Percentiles rank a stretch among this genome's conserved stretches.
phyloP scores from a whole-genome alignment of 2,329 filamentous ascomycete genomes.

The Trichoderma brevicompactum region DNA sequence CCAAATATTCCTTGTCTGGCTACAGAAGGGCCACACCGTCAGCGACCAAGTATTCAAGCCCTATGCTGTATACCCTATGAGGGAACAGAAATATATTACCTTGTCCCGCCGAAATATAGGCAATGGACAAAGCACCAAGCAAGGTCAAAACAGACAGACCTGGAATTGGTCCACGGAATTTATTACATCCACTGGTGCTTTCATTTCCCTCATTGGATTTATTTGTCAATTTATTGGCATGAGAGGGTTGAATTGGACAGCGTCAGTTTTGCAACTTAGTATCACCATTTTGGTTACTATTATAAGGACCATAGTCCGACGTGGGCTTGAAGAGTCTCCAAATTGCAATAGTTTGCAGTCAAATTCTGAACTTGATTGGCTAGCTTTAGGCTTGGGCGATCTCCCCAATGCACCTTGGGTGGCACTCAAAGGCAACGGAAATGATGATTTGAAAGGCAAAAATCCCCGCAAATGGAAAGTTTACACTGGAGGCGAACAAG shows the following conservation, averaged over 20 bases:
- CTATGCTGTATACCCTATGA: not conserved
- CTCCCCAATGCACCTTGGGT: not conserved
- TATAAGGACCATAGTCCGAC: slow-evolving; percentile 3
- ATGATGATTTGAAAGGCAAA: not conserved
- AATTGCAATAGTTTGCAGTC: not conserved
- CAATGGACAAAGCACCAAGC: not conserved
- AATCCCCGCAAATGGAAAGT: not conserved
- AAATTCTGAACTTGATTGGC: slow-evolving; percentile 15
- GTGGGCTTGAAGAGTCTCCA: not conserved
- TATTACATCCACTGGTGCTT: slow-evolving; percentile 12
- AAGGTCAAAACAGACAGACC: no score
- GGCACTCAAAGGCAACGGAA: not conserved
- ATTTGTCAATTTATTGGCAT: slow-evolving; percentile 38
- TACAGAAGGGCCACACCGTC: slow-evolving; percentile 33
- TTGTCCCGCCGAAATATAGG: not conserved
- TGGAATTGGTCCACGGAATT: not conserved
- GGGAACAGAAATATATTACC: not conserved
- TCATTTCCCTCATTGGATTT: slow-evolving; percentile 35
- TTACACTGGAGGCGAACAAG: not conserved
- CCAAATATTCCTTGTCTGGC: slow-evolving; percentile 35
- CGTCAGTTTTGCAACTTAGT: slow-evolving; percentile 7
- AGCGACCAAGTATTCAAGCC: slow-evolving; percentile 8
- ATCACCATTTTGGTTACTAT: not conserved
- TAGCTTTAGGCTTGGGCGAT: not conserved
- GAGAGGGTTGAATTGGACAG: slow-evolving; percentile 17